Evolutionary conservation across 139 green algal species (phyloP), one percentile per base, ranked within the genome.

Genomic region (Nannochloris sp.): DNA sequence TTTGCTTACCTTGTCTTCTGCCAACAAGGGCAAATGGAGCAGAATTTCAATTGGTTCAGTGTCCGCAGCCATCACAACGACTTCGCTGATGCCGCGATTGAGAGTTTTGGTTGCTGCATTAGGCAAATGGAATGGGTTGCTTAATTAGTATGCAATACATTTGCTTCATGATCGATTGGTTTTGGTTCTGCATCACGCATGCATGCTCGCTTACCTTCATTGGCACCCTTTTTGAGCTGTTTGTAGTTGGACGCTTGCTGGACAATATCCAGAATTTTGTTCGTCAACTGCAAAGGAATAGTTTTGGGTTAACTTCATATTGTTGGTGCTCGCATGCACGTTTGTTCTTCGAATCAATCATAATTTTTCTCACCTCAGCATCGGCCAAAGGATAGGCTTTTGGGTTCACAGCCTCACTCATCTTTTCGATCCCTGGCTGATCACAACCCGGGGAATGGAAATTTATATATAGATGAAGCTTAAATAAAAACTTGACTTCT

Each of bases 151-250:
- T n/a, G n/a, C n/a, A n/a, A n/a, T n/a, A n/a, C n/a, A n/a, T n/a
- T n/a, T n/a, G n/a, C n/a, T n/a, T n/a, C n/a, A n/a, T n/a, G n/a
- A n/a, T n/a, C n/a, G n/a, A n/a, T 51, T 51, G 42, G 19, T 51
- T 51, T 19, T 51, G 42, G 19, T 51, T 51, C 42, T 51, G 19
- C 19, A 19, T 27, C 19, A 27, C 42, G 42, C 42, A 51, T 51
- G 42, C 6, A 0, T 64, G 56, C 25, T 15, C 29, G 19, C 77
- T 51, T 61, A 94, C 87, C 87, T 75, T 99, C 94, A 77, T 99
- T 99, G 32, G 94, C 94, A 8, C 94, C 94, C 78, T 99, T 99
- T 72, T 95, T 95, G n/a, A 99, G 85, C 85, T 99, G 94, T 83
- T 97, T 97, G 78, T 98, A 99, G 82, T 97, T 98, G 35, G 83